Evolutionary conservation across 139 green algal species (phyloP).

Genomic region (Tetradesmus lagerheimii): DNA sequence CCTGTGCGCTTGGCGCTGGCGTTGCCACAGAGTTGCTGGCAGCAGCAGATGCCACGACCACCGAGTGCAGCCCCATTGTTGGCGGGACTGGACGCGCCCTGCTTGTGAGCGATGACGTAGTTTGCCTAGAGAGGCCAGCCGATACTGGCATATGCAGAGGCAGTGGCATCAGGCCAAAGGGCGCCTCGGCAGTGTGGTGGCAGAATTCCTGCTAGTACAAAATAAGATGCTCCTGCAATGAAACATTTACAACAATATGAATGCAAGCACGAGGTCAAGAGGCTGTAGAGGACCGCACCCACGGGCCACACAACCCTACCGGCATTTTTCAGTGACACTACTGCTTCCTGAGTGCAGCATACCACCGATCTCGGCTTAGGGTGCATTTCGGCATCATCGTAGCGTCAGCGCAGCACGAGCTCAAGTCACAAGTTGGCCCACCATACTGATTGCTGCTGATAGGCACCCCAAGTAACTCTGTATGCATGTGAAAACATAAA

Average conservation of each 20-base stretch:
- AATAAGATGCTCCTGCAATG: too few relatives aligned
- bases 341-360: neutral
- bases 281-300: too few relatives aligned
- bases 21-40: neutral
- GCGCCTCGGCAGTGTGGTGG: neutral
- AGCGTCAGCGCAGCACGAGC: neutral
- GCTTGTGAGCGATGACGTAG: neutral
- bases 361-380: too few relatives aligned
- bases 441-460: neutral
- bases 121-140: neutral
- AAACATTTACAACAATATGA: neutral
- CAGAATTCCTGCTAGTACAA: neutral
- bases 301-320: neutral
- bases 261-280: neutral
- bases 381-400: too few relatives aligned
- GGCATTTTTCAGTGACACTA: neutral
- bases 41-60: neutral
- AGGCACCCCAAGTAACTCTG: neutral
- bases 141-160: neutral
- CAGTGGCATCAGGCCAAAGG: neutral
- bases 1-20: neutral
- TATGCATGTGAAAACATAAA: neutral
- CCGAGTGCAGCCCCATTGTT: neutral
- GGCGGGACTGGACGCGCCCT: too few relatives aligned
- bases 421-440: neutral